A percentile compares a stretch with the other conserved stretches of the same genome.
Evolutionary conservation across 2,329 filamentous ascomycete genomes (phyloP).

Genomic region (Ophiocordyceps camponoti-floridani): DNA sequence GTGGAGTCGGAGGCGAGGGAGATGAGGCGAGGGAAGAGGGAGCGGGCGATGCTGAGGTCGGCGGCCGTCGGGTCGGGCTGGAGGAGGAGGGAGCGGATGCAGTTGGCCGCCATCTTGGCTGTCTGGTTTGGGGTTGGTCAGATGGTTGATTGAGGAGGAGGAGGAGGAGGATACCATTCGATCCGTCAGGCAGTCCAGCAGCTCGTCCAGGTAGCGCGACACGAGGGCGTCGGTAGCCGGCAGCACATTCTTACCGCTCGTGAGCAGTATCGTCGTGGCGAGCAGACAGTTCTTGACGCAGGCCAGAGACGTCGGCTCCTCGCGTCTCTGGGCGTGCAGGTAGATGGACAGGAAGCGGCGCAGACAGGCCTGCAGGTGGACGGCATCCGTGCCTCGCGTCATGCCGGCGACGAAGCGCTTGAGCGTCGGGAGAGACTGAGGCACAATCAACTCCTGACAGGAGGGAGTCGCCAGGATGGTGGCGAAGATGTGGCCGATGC

Average conservation of each 20-base stretch:
- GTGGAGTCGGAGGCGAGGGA: slow-evolving; percentile 53
- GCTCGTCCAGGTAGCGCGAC: slow-evolving; percentile 56
- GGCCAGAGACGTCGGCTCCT: slow-evolving; percentile 55
- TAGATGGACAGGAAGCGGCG: slow-evolving; percentile 70
- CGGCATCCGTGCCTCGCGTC: slow-evolving; percentile 34
- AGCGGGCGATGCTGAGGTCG: slow-evolving; percentile 56
- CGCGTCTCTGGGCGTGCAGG: slow-evolving; percentile 56
- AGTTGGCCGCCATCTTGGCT: slow-evolving; percentile 78
- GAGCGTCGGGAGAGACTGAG: slow-evolving; percentile 76
- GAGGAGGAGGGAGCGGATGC: slow-evolving; percentile 68
- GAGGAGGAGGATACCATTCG: slow-evolving; percentile 40
- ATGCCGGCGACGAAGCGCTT: slow-evolving; percentile 78
- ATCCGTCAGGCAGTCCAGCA: slow-evolving; percentile 68
- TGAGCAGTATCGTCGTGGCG: slow-evolving; percentile 76
- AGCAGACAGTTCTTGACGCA: slow-evolving; percentile 90
- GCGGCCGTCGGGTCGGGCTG: slow-evolving; percentile 42
- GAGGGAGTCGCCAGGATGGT: slow-evolving; percentile 71
- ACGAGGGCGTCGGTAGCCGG: slow-evolving; percentile 60
- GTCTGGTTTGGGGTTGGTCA: slow-evolving; percentile 27
- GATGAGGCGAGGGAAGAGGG: slow-evolving; percentile 58
- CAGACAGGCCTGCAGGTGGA: slow-evolving; percentile 67
- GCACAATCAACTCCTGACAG: slow-evolving; percentile 78
- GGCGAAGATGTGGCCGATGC: slow-evolving; percentile 90
- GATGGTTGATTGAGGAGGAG: background rate
- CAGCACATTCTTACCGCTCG: slow-evolving; percentile 57